phyloP scores from a whole-genome alignment of 495 filamentous ascomycete species.

The Trichocladium uniseriatum region DNA sequence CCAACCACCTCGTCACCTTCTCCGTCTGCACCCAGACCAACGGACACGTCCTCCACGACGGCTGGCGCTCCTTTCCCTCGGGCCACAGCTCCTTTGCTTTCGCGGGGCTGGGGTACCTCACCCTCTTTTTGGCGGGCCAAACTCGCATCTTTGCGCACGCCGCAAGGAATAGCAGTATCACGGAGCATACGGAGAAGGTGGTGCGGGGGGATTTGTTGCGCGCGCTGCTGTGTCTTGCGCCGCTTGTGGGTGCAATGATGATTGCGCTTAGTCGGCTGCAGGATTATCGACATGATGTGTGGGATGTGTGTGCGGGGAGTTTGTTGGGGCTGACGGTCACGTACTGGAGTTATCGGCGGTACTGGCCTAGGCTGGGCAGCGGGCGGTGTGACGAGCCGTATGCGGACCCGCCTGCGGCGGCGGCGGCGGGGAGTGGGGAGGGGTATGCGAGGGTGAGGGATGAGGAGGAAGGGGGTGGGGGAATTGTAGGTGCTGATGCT shows the following conservation, averaged over 20 bases:
- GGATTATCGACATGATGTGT: slow-evolving; percentile 93
- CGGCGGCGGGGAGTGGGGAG: neutral
- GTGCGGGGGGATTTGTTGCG: slow-evolving; percentile 50
- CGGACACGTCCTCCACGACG: slow-evolving; percentile 76
- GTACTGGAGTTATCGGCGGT: slow-evolving; percentile 72
- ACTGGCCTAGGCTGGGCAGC: slow-evolving; percentile 45
- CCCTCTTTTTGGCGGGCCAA: slow-evolving; percentile 71
- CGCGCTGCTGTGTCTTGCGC: slow-evolving; percentile 55
- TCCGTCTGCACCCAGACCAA: slow-evolving; percentile 72
- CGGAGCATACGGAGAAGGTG: slow-evolving; percentile 18
- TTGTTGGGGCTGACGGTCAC: slow-evolving; percentile 64
- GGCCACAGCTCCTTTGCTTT: slow-evolving; percentile 86
- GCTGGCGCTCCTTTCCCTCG: slow-evolving; percentile 86
- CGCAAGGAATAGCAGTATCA: slow-evolving; percentile 19
- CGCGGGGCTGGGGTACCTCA: slow-evolving; percentile 72
- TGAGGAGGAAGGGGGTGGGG: slow-evolving; percentile 23
- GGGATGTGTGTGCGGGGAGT: slow-evolving; percentile 73
- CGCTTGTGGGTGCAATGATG: slow-evolving; percentile 70
- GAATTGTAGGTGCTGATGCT: slow-evolving; percentile 23
- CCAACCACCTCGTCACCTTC: slow-evolving; percentile 58
- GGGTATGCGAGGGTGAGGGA: slow-evolving; percentile 26
- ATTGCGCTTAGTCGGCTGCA: slow-evolving; percentile 86
- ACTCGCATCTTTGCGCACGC: slow-evolving; percentile 68
- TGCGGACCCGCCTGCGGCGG: slow-evolving; percentile 22
- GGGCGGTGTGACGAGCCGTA: slow-evolving; percentile 44